Percentiles rank a stretch among this genome's conserved stretches.
phyloP scores from a whole-genome alignment of 2,329 filamentous ascomycete genomes.

The Apiospora kogelbergensis region DNA sequence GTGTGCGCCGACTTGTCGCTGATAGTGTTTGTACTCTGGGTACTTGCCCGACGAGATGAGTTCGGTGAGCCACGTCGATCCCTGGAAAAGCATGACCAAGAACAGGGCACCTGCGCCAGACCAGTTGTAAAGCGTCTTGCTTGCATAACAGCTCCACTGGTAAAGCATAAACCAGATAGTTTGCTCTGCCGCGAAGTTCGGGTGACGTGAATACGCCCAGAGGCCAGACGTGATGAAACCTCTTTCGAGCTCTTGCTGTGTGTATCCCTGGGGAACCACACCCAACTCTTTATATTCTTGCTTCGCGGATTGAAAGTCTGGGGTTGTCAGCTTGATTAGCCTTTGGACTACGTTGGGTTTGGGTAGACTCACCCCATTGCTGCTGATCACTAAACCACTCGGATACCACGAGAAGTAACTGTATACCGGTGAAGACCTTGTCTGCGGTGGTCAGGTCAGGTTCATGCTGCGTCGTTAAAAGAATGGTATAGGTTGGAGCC shows the following conservation, averaged over 20 bases:
- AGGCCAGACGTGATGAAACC: constrained; percentile 85
- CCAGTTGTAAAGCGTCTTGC: constrained; percentile 75
- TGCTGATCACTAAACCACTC: constrained; percentile 89
- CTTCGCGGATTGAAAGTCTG: constrained; percentile 82
- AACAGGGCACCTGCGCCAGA: constrained; percentile 66
- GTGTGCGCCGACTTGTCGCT: constrained; percentile 79
- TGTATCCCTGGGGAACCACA: constrained; percentile 65
- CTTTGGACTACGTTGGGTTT: not conserved
- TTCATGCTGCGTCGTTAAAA: constrained; percentile 69
- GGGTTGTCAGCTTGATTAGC: not conserved
- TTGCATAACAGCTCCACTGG: constrained; percentile 79
- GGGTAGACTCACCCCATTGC: constrained; percentile 70
- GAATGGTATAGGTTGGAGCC: constrained; percentile 76
- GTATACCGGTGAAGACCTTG: constrained; percentile 44
- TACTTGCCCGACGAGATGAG: constrained; percentile 79
- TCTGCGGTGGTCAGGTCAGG: constrained; percentile 46
- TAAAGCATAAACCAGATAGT: constrained; percentile 86
- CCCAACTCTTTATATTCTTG: constrained; percentile 70
- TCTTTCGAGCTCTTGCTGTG: constrained; percentile 77
- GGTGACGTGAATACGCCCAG: constrained; percentile 87
- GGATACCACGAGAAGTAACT: constrained; percentile 53
- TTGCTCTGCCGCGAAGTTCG: constrained; percentile 94
- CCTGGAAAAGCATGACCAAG: constrained; percentile 83
- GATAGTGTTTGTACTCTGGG: constrained; percentile 82
- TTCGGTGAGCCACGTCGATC: constrained; percentile 87